These are phyloP conservation scores for Arabis hirsuta DNA, from an alignment of 345 rosid genomes.

Conservation along the genomic window DNA sequence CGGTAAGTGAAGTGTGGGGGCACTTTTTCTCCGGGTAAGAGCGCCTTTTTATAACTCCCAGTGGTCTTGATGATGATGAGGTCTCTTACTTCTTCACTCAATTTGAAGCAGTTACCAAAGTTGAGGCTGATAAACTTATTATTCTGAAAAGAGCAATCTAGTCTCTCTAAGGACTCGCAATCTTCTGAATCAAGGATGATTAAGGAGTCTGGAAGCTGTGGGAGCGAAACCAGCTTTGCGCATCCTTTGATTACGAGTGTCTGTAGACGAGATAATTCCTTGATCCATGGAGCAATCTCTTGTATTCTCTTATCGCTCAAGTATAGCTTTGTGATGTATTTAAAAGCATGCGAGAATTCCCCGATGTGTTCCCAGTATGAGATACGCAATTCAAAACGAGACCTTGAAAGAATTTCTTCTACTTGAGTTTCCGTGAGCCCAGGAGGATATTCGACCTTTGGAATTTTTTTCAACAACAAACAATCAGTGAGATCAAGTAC, in stretches of 20 bases:
- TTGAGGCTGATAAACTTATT: background rate
- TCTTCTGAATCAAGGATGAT: background rate
- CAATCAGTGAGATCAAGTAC: constrained; percentile 2
- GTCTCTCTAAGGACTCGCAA: constrained; percentile 11
- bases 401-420: constrained; percentile 18
- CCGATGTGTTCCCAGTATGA: background rate
- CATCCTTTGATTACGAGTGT: background rate
- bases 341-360: background rate
- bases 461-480: constrained; percentile 10
- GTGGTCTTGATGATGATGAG: background rate
- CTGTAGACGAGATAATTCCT: background rate
- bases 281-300: background rate
- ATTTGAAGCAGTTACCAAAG: constrained; percentile 18
- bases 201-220: constrained; percentile 14
- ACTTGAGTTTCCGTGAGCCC: background rate
- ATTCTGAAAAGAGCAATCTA: background rate
- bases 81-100: constrained; percentile 12
- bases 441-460: background rate
- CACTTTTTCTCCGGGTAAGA: background rate
- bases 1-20: constrained; percentile 7
- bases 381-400: background rate
- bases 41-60: too few species aligned
- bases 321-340: background rate
- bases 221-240: constrained; percentile 14
- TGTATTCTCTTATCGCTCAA: background rate